Evolutionary conservation across 2,329 filamentous ascomycete species (phyloP), one percentile per base, ranked within the genome.

Genomic region (Bipolaris zeicola): DNA sequence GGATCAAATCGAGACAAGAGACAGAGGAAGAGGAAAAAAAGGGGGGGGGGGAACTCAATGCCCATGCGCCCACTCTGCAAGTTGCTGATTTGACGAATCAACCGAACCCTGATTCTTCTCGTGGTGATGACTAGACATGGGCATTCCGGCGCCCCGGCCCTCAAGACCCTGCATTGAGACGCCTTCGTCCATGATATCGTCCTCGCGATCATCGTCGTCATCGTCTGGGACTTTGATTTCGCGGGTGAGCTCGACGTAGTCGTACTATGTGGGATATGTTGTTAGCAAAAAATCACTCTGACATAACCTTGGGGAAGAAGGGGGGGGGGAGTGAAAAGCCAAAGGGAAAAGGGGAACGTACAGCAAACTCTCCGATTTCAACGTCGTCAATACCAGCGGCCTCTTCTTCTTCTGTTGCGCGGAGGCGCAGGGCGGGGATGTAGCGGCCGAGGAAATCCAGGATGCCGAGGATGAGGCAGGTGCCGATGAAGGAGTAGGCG

Each of bases 321-420:
- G 16, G 16, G 16, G 16, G 16, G 16, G 16, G 16, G 16, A 16
- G 16, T 16, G 16, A 16, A 16, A 16, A 16, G 16, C 16, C 16
- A 16, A 16, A 16, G 16, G 16, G 16, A 6, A 24, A 6, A 6
- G 22, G 22, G 22, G 1, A 6, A 26, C 24, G 24, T 80, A 84
- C 83, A n/a, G 91, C 92, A 74, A 95, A 96, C 79, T 96, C 92
- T 74, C 92, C 92, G 70, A 96, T 91, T 77, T 96, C 92, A 22
- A 90, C 88, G 68, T 96, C 92, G 69, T 96, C 92, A 58, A 96
- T 92, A 64, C 92, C 92, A 39, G 92, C 80, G 49, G 92, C 87
- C 76, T 96, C 92, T 36, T 91, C 89, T 61, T 95, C 89, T 65
- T 91, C 88, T 13, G 80, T 83, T 0, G 87, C 88, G 47, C 92